Conservation (phyloP, 805 yeast species). For the Starmera dryadoides region DNA sequence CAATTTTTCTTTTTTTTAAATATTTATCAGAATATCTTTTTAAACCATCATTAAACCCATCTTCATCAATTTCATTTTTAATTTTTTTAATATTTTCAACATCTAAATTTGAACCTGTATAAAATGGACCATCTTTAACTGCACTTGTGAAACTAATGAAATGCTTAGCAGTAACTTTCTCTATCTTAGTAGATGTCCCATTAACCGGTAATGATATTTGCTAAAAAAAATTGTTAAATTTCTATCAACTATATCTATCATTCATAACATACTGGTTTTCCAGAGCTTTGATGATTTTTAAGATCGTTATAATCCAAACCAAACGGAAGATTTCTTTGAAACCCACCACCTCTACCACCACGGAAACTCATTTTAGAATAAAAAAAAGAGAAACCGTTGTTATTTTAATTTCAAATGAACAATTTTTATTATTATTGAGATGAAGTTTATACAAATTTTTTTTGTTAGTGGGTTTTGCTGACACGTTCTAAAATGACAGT, state of each 20-base stretch:
- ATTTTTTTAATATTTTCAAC: conserved; percentile 18
- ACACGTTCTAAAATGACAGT: too few relatives aligned
- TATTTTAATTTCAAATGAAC: background rate
- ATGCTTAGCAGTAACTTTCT: conserved; percentile 45
- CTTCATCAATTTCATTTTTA: conserved; percentile 25
- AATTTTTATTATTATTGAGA: too few relatives aligned
- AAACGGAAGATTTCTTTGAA: conserved; percentile 47
- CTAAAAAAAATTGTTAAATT: conserved; percentile 17
- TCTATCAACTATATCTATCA: background rate
- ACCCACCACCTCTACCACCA: conserved; percentile 32
- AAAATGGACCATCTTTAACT: conserved; percentile 62
- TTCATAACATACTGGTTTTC: conserved; percentile 16
- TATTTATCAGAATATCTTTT: conserved; percentile 79
- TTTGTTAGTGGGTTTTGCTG: too few relatives aligned
- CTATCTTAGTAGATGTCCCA: conserved; percentile 45
- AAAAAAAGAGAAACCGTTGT: background rate
- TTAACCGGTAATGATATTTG: conserved; percentile 54
- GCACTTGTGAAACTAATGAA: conserved; percentile 44
- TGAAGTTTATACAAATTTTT: too few relatives aligned
- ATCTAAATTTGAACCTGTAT: conserved; percentile 44
- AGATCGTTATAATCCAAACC: conserved; percentile 66
- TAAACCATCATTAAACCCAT: conserved; percentile 57
- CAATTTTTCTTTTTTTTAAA: conserved; percentile 60
- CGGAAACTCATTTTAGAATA: conserved; percentile 43
- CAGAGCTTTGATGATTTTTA: conserved; percentile 25